These are phyloP conservation scores for Parietaria judaica DNA, from an alignment of 306 rosid genomes.

Conservation along the genomic window DNA sequence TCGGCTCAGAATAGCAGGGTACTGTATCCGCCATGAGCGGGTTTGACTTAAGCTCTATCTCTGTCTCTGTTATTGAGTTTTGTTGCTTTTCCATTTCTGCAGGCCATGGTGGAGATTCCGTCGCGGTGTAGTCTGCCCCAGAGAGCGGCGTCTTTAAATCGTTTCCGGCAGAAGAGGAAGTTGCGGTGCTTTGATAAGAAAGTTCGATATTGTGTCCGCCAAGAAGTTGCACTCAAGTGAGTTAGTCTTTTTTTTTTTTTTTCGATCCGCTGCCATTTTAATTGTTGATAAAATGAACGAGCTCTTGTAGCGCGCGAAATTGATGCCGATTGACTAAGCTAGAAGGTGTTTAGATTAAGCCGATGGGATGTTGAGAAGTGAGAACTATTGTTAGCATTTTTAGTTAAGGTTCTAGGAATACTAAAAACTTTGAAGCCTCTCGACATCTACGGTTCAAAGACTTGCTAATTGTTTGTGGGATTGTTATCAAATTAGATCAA, in stretches of 20 bases:
- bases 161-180: slow-evolving; percentile 92
- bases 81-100: slow-evolving; percentile 15
- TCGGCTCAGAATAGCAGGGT: slow-evolving; percentile 55
- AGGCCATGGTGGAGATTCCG: slow-evolving; percentile 53
- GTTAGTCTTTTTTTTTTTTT: slow-evolving; percentile 8
- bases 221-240: slow-evolving; percentile 94
- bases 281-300: slow-evolving; percentile 1
- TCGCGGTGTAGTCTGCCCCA: slow-evolving; percentile 64
- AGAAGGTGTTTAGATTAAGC: not conserved
- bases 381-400: not conserved
- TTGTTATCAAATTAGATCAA: no score
- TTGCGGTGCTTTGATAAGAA: slow-evolving; percentile 88
- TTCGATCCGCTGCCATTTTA: slow-evolving; percentile 17
- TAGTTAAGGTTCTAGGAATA: no score
- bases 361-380: not conserved
- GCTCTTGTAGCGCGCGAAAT: not conserved
- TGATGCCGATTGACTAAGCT: not conserved
- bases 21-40: slow-evolving; percentile 16
- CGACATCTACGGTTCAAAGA: no score
- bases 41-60: not conserved
- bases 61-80: not conserved
- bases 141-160: slow-evolving; percentile 67
- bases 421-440: no score
- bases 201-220: slow-evolving; percentile 93
- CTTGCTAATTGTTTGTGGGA: no score